Base-by-base conservation (phyloP, 106 monocot genomes). In the Alisma plantagoaquatica region DNA sequence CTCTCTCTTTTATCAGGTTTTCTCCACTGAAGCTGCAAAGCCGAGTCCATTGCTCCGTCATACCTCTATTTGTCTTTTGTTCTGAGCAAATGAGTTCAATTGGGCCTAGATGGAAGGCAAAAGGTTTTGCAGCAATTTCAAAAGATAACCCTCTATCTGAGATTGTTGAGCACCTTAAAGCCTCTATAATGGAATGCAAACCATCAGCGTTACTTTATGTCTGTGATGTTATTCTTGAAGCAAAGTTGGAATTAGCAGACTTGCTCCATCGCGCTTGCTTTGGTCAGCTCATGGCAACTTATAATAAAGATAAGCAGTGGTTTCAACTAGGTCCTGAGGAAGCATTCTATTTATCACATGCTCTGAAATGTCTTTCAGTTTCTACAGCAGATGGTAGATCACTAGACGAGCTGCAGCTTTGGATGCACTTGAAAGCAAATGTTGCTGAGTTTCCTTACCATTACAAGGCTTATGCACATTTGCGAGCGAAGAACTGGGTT, bases 41-140 rank as follows among this genome's bases (percentile, higher is more conserved):
- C n/a, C n/a, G n/a, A n/a, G n/a, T n/a, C n/a, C n/a, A n/a, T n/a
- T n/a, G n/a, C n/a, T n/a, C n/a, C n/a, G n/a, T n/a, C n/a, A n/a
- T n/a, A n/a, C n/a, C n/a, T n/a, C n/a, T n/a, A n/a, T n/a, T n/a
- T n/a, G n/a, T n/a, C n/a, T n/a, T n/a, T n/a, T n/a, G n/a, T n/a
- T n/a, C n/a, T n/a, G n/a, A n/a, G n/a, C n/a, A n/a, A n/a, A n/a
- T n/a, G n/a, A n/a, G n/a, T n/a, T n/a, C n/a, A 20, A n/a, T 1
- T 9, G 33, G n/a, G 28, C 66, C 80, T 5, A 74, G 90, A 66
- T 91, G 90, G 84, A 91, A 91, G 48, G 80, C 75, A 48, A 84
- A 75, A 41, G 54, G 43, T 22, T 84, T 63, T 47, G 43, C 54
- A 0, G 56, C 52, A 14, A 49, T 75, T 19, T 77, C 90, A 4